phyloP scores from a whole-genome alignment of 306 rosid species.

The Cyclanthera cordifolia region DNA sequence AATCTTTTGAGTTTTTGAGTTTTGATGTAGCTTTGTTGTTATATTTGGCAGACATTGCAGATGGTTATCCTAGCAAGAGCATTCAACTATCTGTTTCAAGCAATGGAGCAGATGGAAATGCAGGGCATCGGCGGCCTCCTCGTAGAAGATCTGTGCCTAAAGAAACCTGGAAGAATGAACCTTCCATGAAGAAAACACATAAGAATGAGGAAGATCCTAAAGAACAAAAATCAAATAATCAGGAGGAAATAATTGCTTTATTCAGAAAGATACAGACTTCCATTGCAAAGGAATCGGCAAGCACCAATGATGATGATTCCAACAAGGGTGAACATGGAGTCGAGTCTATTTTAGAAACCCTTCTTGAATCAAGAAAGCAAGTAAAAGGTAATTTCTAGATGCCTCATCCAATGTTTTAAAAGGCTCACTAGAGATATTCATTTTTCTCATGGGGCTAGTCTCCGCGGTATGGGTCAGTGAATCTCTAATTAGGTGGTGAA shows the following conservation, averaged over 20 bases:
- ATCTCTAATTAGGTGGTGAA: no score
- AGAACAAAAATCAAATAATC: constrained; percentile 23
- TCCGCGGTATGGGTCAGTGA: no score
- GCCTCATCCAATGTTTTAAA: no score
- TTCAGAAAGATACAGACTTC: constrained; percentile 37
- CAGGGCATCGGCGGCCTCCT: constrained; percentile 20
- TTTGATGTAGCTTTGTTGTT: constrained; percentile 63
- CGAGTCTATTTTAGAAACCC: constrained; percentile 29
- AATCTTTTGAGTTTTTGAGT: neutral
- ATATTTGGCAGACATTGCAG: constrained; percentile 58
- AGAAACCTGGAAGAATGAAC: neutral
- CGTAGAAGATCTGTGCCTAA: no score
- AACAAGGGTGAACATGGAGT: constrained; percentile 12
- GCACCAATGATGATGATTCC: constrained; percentile 19
- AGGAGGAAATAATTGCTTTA: constrained; percentile 45
- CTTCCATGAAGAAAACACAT: neutral
- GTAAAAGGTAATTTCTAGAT: constrained; percentile 23
- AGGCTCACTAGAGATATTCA: no score
- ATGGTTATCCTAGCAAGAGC: constrained; percentile 19
- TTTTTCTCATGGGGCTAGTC: no score
- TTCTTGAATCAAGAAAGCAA: constrained; percentile 26
- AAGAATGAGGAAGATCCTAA: constrained; percentile 20
- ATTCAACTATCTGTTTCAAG: constrained; percentile 17
- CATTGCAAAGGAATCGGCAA: constrained; percentile 25
- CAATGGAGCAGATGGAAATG: constrained; percentile 20